Percentiles rank a stretch among this genome's conserved stretches.
Conservation (phyloP, 2,329 filamentous ascomycete species). For the Hypoxylon rubiginosum region DNA sequence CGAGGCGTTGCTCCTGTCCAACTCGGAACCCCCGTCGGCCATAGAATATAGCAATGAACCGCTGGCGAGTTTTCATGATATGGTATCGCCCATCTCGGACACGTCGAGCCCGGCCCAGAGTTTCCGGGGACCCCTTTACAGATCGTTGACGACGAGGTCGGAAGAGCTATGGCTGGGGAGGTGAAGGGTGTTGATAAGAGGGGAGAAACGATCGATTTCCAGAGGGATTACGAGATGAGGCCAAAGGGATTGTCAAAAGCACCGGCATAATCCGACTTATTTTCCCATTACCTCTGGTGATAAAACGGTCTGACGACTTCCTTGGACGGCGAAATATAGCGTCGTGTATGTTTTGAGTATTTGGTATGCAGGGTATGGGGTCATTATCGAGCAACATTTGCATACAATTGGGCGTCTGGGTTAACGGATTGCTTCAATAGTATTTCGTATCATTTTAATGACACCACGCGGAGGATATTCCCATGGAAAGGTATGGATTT, state of each 20-base stretch:
- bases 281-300: no score
- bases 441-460: conserved; percentile 7
- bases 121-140: conserved; percentile 46
- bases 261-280: neutral
- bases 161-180: conserved; percentile 56
- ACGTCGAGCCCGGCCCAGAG: conserved; percentile 45
- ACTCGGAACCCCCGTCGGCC: conserved; percentile 42
- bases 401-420: conserved; percentile 35
- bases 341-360: neutral
- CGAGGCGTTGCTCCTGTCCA: conserved; percentile 47
- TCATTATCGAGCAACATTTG: conserved; percentile 22
- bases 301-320: neutral
- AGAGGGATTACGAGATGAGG: neutral
- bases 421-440: conserved; percentile 13
- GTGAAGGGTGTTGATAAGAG: conserved; percentile 21
- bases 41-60: conserved; percentile 37
- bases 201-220: neutral
- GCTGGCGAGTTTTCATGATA: conserved; percentile 30
- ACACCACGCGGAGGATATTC: conserved; percentile 38
- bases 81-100: conserved; percentile 58
- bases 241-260: neutral
- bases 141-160: conserved; percentile 58
- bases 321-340: neutral
- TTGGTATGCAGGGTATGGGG: conserved; percentile 2
- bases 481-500: conserved; percentile 28